Base-by-base conservation (phyloP, 2,329 filamentous ascomycete species). In the Ophiostoma perfectum region DNA sequence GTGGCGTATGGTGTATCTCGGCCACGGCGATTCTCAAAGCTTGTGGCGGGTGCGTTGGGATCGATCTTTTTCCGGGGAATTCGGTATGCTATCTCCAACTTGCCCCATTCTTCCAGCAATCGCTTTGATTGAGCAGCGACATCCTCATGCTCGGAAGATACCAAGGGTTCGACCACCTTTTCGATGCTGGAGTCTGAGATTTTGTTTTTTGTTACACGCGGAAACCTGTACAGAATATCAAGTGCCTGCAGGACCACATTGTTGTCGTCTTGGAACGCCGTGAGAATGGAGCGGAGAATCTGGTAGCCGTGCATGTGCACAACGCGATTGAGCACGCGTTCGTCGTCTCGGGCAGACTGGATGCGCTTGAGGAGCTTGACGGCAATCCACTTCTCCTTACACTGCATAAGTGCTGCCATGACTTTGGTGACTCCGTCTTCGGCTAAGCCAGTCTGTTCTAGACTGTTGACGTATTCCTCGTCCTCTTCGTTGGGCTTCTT, bases 331-430 rank as follows among this genome's bases (percentile, higher is more conserved):
- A 91, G 88, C 68, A 97, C 92, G 71, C 88, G 88, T 75, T 97
- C 92, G 73, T 97, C 93, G 65, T 94, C 86, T 12, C 70, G 18
- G 76, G 90, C 93, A 55, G 86, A 85, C 78, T 97, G 92, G 71
- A 99, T 93, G 66, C 95, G 93, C 73, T 89, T 86, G 70, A 99
- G 86, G 68, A 99, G 82, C 80, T 98, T 98, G 79, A 97, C 93
- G 2, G 92, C 93, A 78, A 99, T 97, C 95, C 95, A 99, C 79
- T 97, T 97, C 83, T 99, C 95, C 79, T 97, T 96, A 83, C 92
- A 97, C 78, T 97, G 94, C 88, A 97, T 93, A 70, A 99, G 86
- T 0, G 93, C 90, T 38, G 94, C 93, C 92, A 97, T 97, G 78
- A 97, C 92, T 79, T 96, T 96, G 74, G 90, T 92, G 70, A 96